Evolutionary conservation across 1,284 basidiomycete species (phyloP), one percentile per base, ranked within the genome.

Genomic region (Cutaneotrichosporon dermatis): DNA sequence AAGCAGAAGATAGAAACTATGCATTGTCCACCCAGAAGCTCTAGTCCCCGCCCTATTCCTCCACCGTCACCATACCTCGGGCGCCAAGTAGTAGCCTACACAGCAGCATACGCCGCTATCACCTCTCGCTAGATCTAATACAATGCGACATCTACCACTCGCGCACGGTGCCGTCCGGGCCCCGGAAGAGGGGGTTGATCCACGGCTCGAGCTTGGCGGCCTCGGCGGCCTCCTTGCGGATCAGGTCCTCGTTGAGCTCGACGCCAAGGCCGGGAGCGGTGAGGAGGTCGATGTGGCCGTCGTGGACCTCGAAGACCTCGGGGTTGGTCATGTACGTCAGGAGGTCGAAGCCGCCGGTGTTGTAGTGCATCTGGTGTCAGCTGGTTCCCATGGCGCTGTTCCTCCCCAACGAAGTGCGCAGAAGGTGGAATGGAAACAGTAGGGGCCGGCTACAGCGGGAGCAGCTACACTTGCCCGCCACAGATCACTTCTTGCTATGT

Each of bases 231-330:
- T 82, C 79, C 36, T 63, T 65, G 37, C 86, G 77, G 9, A 90
- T 86, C 16, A 86, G 71, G 12, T 77, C 74, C 73, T 89, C 88
- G 69, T 89, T 83, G 62, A 89, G 82, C 64, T 84, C 79, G 46
- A 89, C 83, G 11, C 88, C 88, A 6, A 90, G 77, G 6, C 88
- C 88, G 9, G 85, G 83, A 0, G 82, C 84, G 65, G 81, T 77
- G 6, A 86, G 78, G 1, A 83, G 80, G 12, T 81, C 77, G 49
- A 90, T 80, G 63, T 83, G 81, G 1, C 88, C 88, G 41, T 85
- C 79, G 58, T 81, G 79, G 33, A 89, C 83, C 3, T 80, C 74
- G 67, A 89, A 88, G 3, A 88, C 83, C 4, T 80, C 79, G 3
- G 79, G 78, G 65, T 81, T 80, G 52, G 63, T 72, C 72, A 88